A percentile compares a stretch with the other conserved stretches of the same genome.
Evolutionary conservation across 2,329 filamentous ascomycete species (phyloP).

Genomic region (Elsinoe batatas): DNA sequence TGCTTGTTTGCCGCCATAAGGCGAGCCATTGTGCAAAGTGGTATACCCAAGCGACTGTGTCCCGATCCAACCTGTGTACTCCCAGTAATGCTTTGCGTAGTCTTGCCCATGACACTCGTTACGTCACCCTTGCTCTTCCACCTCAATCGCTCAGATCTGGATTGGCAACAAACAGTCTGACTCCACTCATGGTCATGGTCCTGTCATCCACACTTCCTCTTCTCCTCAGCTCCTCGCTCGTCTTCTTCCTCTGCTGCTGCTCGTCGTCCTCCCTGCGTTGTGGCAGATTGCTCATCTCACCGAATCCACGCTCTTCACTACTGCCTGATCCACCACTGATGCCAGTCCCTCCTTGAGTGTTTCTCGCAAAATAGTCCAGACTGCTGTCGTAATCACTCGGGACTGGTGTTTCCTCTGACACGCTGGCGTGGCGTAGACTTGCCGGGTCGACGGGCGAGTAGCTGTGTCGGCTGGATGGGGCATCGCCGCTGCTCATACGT

Average conservation of each 20-base stretch:
- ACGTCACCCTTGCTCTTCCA: background rate
- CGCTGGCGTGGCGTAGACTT: conserved; percentile 9
- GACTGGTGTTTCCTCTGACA: conserved; percentile 37
- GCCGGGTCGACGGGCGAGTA: conserved; percentile 27
- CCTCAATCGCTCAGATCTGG: conserved; percentile 49
- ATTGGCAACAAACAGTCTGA: conserved; percentile 75
- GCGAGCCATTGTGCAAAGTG: conserved; percentile 10
- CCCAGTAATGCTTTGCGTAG: background rate
- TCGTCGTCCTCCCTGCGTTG: conserved; percentile 33
- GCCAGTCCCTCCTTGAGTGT: conserved; percentile 31
- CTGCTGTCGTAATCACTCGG: conserved; percentile 26
- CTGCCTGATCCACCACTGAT: conserved; percentile 33
- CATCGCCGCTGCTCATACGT: conserved; percentile 40
- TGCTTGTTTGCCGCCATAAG: background rate
- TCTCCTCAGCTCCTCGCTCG: conserved; percentile 60
- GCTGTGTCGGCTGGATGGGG: conserved; percentile 38
- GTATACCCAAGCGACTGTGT: conserved; percentile 13
- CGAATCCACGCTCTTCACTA: conserved; percentile 43
- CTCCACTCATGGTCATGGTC: conserved; percentile 59
- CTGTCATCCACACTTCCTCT: conserved; percentile 77
- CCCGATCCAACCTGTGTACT: conserved; percentile 2
- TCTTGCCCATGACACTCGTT: background rate
- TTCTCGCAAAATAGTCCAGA: conserved; percentile 33
- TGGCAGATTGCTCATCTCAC: conserved; percentile 43
- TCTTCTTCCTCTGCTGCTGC: conserved; percentile 53